Conservation (phyloP, 495 filamentous ascomycete genomes). For the Usnea hakonensis region DNA sequence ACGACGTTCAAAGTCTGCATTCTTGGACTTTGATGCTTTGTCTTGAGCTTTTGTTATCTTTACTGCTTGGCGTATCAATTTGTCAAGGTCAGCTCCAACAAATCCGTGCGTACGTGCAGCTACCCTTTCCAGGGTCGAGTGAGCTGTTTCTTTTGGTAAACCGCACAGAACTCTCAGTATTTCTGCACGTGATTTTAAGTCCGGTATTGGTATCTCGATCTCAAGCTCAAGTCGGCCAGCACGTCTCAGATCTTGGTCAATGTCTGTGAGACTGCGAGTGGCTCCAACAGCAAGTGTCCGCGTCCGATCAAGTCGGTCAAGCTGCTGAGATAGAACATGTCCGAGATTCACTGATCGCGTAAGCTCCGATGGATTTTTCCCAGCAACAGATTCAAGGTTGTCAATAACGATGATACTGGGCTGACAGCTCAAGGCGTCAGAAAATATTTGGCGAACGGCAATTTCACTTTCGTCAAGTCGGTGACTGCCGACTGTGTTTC, state of each 20-base stretch:
- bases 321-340: conserved; percentile 36
- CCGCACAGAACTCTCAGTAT: conserved; percentile 53
- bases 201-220: conserved; percentile 75
- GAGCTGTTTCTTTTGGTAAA: conserved; percentile 7
- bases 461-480: conserved; percentile 38
- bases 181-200: conserved; percentile 58
- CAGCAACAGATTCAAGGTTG: conserved; percentile 66
- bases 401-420: conserved; percentile 83
- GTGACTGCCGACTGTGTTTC: conserved; percentile 43
- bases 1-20: conserved; percentile 1
- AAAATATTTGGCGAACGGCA: conserved; percentile 61
- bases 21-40: conserved; percentile 24
- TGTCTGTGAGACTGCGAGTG: conserved; percentile 60
- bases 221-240: conserved; percentile 59
- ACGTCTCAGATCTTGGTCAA: conserved; percentile 65
- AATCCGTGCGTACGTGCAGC: conserved; percentile 59
- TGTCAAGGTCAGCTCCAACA: conserved; percentile 56
- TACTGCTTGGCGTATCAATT: conserved; percentile 38
- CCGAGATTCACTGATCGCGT: conserved; percentile 25
- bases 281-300: conserved; percentile 65
- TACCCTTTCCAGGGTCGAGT: conserved; percentile 37
- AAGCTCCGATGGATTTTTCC: conserved; percentile 43
- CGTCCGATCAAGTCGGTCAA: conserved; percentile 37
- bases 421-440: conserved; percentile 59
- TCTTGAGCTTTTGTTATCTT: conserved; percentile 35